phyloP scores from a whole-genome alignment of 2,329 filamentous ascomycete species.

The Stagonosporopsis rhizophila region DNA sequence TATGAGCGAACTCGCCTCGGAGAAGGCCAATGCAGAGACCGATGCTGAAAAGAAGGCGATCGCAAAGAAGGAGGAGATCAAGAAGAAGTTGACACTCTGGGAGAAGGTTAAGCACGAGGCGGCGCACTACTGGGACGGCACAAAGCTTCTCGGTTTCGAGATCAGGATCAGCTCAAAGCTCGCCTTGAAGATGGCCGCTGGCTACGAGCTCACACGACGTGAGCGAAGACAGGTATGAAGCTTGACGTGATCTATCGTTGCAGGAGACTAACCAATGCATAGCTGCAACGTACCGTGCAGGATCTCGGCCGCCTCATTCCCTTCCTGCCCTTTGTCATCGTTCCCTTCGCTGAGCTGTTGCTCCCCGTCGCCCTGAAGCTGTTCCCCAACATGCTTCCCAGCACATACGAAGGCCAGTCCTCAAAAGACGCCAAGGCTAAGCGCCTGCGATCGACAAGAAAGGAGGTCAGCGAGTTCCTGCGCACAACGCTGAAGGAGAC shows the following conservation, averaged over 20 bases:
- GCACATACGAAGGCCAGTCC: conserved; percentile 93
- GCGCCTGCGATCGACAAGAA: conserved; percentile 81
- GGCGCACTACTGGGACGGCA: conserved; percentile 97
- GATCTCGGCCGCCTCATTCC: conserved; percentile 92
- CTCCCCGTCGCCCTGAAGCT: conserved; percentile 90
- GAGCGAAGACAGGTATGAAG: conserved; percentile 78
- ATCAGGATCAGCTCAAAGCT: conserved; percentile 90
- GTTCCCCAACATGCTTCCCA: conserved; percentile 96
- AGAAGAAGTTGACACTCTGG: conserved; percentile 85
- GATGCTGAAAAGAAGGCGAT: conserved; percentile 63
- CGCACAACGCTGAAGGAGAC: conserved; percentile 89
- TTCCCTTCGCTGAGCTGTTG: conserved; percentile 92
- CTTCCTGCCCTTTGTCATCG: conserved; percentile 96
- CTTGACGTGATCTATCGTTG: neutral
- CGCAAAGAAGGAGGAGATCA: conserved; percentile 68
- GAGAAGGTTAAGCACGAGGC: conserved; percentile 95
- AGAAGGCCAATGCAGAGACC: conserved; percentile 61
- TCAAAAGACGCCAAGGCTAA: conserved; percentile 89
- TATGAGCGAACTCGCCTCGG: conserved; percentile 68
- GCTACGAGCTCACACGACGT: conserved; percentile 93
- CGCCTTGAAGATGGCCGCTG: conserved; percentile 95
- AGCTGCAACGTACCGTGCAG: conserved; percentile 88
- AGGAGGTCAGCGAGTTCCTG: conserved; percentile 91
- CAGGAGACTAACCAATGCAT: conserved; percentile 21
- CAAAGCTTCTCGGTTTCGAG: conserved; percentile 90